These are phyloP conservation scores for Scorias spongiosa DNA, from an alignment of 2,329 filamentous ascomycete species.

Conservation along the genomic window DNA sequence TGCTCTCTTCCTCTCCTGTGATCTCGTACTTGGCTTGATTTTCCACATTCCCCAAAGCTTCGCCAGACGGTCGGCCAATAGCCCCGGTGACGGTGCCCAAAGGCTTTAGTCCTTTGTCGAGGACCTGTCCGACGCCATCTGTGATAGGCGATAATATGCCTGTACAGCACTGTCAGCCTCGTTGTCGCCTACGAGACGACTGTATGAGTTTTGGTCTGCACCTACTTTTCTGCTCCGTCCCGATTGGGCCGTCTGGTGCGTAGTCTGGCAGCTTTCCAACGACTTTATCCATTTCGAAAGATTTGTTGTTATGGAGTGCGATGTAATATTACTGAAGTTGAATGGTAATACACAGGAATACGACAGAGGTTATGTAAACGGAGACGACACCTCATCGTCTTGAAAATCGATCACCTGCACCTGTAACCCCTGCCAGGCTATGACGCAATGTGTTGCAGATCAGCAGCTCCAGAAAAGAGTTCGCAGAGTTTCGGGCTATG, in stretches of 20 bases:
- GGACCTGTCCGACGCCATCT: slow-evolving; percentile 20
- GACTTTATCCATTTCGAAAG: neutral
- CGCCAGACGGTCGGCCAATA: slow-evolving; percentile 15
- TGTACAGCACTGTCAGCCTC: slow-evolving; percentile 6
- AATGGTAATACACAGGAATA: too few relatives aligned
- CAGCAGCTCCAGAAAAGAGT: too few relatives aligned
- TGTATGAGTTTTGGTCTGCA: slow-evolving; percentile 4
- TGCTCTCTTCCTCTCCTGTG: slow-evolving; percentile 7
- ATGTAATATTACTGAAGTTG: too few relatives aligned
- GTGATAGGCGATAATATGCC: slow-evolving; percentile 18
- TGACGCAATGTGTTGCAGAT: too few relatives aligned
- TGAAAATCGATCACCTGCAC: too few relatives aligned
- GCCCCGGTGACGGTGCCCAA: slow-evolving; percentile 16
- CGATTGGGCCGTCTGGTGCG: slow-evolving; percentile 13
- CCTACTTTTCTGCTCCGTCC: slow-evolving; percentile 10
- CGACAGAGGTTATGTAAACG: too few relatives aligned
- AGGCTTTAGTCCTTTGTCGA: slow-evolving; percentile 16
- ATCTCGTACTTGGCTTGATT: slow-evolving; percentile 12
- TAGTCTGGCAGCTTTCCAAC: slow-evolving; percentile 10
- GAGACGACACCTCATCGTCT: too few relatives aligned
- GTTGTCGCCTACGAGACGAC: slow-evolving; percentile 12
- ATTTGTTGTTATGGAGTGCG: neutral
- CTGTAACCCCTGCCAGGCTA: too few relatives aligned
- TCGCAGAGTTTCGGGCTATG: too few relatives aligned
- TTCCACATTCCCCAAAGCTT: slow-evolving; percentile 13